Evolutionary conservation across 2,329 filamentous ascomycete species (phyloP).

Genomic region (Bisporella sp.): DNA sequence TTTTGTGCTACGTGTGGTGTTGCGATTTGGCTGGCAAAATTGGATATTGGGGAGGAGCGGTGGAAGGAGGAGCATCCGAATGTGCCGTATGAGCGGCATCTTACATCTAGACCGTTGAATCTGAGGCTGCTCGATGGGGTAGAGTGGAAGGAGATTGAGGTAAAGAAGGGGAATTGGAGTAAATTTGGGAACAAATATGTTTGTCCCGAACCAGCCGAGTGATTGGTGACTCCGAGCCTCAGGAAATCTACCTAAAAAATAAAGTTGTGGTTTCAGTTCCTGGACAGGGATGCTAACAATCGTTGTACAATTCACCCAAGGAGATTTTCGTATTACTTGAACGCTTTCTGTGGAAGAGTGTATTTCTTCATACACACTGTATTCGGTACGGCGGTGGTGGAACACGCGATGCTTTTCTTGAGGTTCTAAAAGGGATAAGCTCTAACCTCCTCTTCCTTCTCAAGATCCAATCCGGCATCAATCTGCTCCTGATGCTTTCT

Average conservation of each 20-base stretch:
- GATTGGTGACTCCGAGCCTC: no score
- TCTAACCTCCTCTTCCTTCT: conserved; percentile 50
- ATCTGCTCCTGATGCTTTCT: conserved; percentile 67
- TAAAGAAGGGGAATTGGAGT: conserved; percentile 1
- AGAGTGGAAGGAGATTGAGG: conserved; percentile 10
- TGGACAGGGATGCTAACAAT: no score
- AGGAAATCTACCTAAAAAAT: no score
- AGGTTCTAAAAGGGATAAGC: conserved; percentile 47
- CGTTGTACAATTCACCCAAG: no score
- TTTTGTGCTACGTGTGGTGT: conserved; percentile 11
- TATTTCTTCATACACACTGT: background rate
- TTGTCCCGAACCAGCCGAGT: conserved; percentile 1
- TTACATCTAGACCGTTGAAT: conserved; percentile 1
- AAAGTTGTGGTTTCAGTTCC: no score
- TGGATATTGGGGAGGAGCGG: background rate
- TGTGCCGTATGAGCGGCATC: no score
- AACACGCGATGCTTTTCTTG: background rate
- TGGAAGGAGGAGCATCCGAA: background rate
- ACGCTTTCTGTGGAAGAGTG: background rate
- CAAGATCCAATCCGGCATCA: conserved; percentile 54
- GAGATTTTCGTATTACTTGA: no score
- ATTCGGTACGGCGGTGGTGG: background rate
- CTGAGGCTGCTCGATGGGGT: conserved; percentile 10
- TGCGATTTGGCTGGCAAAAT: background rate
- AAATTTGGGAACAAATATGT: conserved; percentile 6